These are phyloP conservation scores for Setomelanomma holmii DNA, from an alignment of 2,329 filamentous ascomycete genomes.

Conservation along the genomic window DNA sequence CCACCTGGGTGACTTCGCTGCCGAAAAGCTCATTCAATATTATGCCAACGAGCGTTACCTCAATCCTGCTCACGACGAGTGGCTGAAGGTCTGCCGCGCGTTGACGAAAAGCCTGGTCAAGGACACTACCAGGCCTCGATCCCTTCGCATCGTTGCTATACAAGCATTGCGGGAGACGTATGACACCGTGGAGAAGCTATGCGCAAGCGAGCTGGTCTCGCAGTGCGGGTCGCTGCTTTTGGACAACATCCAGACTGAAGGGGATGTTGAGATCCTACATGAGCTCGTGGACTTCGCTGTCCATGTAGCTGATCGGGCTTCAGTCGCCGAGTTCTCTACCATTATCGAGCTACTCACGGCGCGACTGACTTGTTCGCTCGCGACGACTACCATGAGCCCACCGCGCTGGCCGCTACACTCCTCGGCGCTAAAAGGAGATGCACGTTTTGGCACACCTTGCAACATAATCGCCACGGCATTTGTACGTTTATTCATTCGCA, in stretches of 20 bases:
- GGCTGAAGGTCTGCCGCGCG: constrained; percentile 68
- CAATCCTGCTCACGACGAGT: constrained; percentile 72
- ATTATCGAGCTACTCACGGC: constrained; percentile 52
- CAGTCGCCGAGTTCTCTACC: constrained; percentile 63
- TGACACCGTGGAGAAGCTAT: constrained; percentile 61
- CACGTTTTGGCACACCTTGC: constrained; percentile 59
- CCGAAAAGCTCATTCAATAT: constrained; percentile 69
- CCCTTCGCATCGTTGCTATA: constrained; percentile 69
- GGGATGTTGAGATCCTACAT: constrained; percentile 69
- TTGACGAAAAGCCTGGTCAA: constrained; percentile 70
- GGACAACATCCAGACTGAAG: constrained; percentile 66
- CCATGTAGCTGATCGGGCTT: constrained; percentile 67
- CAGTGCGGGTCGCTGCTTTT: constrained; percentile 69
- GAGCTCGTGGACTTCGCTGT: constrained; percentile 70
- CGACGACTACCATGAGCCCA: constrained; percentile 20
- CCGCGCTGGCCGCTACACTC: constrained; percentile 25
- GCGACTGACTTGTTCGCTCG: constrained; percentile 33
- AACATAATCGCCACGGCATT: constrained; percentile 76
- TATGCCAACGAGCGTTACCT: constrained; percentile 74
- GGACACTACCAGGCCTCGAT: constrained; percentile 65
- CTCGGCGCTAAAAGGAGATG: constrained; percentile 20
- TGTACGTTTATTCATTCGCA: constrained; percentile 77
- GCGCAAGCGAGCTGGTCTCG: constrained; percentile 64
- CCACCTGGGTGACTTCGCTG: constrained; percentile 69
- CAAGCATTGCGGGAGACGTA: constrained; percentile 63